A percentile compares a stretch with the other conserved stretches of the same genome.
phyloP scores from a whole-genome alignment of 2,329 filamentous ascomycete genomes.

The Annulohypoxylon truncatum region DNA sequence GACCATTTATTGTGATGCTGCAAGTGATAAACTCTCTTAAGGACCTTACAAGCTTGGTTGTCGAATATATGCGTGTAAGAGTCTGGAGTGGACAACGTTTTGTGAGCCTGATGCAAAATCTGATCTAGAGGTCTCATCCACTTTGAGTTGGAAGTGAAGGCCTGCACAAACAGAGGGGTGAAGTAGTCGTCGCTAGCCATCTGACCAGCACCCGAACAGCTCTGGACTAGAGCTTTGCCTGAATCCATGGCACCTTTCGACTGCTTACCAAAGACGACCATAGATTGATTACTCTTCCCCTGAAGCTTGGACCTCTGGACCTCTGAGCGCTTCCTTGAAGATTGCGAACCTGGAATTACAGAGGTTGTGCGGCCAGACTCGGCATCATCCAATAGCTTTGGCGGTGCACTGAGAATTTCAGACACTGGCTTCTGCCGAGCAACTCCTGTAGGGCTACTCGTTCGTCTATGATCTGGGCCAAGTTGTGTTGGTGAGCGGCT shows the following conservation, averaged over 20 bases:
- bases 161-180: slow-evolving; percentile 70
- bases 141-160: slow-evolving; percentile 64
- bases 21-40: slow-evolving; percentile 88
- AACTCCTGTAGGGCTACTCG: slow-evolving; percentile 44
- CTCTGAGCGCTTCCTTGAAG: slow-evolving; percentile 43
- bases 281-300: slow-evolving; percentile 75
- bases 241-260: slow-evolving; percentile 62
- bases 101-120: slow-evolving; percentile 84
- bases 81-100: slow-evolving; percentile 88
- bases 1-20: slow-evolving; percentile 96
- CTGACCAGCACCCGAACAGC: slow-evolving; percentile 55
- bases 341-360: slow-evolving; percentile 49
- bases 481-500: slow-evolving; percentile 8
- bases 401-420: slow-evolving; percentile 48
- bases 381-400: slow-evolving; percentile 36
- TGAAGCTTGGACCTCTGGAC: slow-evolving; percentile 65
- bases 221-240: slow-evolving; percentile 52
- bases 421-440: slow-evolving; percentile 50
- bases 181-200: slow-evolving; percentile 72
- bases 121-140: slow-evolving; percentile 75
- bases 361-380: slow-evolving; percentile 38
- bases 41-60: slow-evolving; percentile 85
- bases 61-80: slow-evolving; percentile 86
- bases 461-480: slow-evolving; percentile 37
- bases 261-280: slow-evolving; percentile 82